Evolutionary conservation across 148 eudicot genomes (phyloP).

Genomic region (Mesembryanthemum crystallinum): DNA sequence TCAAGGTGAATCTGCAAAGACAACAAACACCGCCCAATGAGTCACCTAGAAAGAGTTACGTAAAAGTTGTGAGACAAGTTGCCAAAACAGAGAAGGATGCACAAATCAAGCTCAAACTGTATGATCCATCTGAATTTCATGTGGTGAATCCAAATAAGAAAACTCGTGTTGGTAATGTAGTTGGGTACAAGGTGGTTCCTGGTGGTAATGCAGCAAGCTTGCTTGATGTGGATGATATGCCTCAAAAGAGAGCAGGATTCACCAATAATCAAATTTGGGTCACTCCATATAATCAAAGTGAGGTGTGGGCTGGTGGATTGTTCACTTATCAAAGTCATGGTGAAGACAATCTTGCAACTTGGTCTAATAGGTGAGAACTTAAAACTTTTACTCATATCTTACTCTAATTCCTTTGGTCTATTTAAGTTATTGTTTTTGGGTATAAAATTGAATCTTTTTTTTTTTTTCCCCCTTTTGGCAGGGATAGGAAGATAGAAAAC

Average conservation of each 20-base stretch:
- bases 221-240: constrained; percentile 80
- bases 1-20: constrained; percentile 65
- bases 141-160: constrained; percentile 65
- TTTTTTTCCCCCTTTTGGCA: constrained; percentile 26
- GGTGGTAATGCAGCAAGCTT: constrained; percentile 79
- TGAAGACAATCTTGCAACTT: constrained; percentile 78
- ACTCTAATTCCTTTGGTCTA: too few species aligned
- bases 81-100: constrained; percentile 95
- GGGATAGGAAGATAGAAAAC: constrained; percentile 75
- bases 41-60: constrained; percentile 77
- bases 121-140: constrained; percentile 79
- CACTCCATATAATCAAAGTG: constrained; percentile 69
- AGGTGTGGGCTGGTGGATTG: constrained; percentile 95
- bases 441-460: neutral
- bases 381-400: neutral
- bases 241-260: constrained; percentile 80
- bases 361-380: constrained; percentile 71
- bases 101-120: constrained; percentile 80
- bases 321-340: constrained; percentile 81
- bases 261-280: constrained; percentile 97
- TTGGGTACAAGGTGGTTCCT: constrained; percentile 90
- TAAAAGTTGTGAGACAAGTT: constrained; percentile 61
- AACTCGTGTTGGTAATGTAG: constrained; percentile 74
- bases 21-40: constrained; percentile 42
- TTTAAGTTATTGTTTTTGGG: neutral